phyloP scores from a whole-genome alignment of 257 asterid genomes.

The Capsicum chinense region DNA sequence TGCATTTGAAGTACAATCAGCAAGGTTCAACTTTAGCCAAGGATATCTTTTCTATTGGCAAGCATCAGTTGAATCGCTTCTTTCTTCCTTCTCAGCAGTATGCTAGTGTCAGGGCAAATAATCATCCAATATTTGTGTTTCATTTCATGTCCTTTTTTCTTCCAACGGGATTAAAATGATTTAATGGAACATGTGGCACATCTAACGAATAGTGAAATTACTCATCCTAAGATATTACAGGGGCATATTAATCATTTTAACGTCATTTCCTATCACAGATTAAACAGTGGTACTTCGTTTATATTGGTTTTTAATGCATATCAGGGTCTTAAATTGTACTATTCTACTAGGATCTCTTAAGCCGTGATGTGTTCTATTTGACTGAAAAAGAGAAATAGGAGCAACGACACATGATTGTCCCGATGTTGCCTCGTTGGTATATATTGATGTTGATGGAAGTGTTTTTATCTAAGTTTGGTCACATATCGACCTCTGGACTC shows the following conservation, averaged over 20 bases:
- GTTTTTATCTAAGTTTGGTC: not conserved
- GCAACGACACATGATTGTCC: not conserved
- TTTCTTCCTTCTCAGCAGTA: too few relatives aligned
- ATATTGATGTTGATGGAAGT: not conserved
- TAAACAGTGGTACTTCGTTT: not conserved
- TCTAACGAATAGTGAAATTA: too few relatives aligned
- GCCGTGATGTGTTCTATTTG: not conserved
- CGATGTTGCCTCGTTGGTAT: not conserved
- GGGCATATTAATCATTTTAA: too few relatives aligned
- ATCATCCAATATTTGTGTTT: too few relatives aligned
- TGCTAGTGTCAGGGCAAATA: too few relatives aligned
- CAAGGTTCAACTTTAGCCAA: not conserved
- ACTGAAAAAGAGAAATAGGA: not conserved
- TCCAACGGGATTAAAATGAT: too few relatives aligned
- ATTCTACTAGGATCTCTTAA: not conserved
- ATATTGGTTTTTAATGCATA: not conserved
- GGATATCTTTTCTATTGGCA: not conserved
- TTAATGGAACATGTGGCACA: too few relatives aligned
- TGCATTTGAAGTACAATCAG: not conserved
- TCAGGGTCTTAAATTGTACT: not conserved
- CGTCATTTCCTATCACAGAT: too few relatives aligned
- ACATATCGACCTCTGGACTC: constrained; percentile 8
- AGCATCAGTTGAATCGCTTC: too few relatives aligned
- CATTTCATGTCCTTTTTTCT: too few relatives aligned
- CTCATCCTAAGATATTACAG: too few relatives aligned